Conservation (phyloP, 2,329 filamentous ascomycete genomes). For the Talaromyces sp. region DNA sequence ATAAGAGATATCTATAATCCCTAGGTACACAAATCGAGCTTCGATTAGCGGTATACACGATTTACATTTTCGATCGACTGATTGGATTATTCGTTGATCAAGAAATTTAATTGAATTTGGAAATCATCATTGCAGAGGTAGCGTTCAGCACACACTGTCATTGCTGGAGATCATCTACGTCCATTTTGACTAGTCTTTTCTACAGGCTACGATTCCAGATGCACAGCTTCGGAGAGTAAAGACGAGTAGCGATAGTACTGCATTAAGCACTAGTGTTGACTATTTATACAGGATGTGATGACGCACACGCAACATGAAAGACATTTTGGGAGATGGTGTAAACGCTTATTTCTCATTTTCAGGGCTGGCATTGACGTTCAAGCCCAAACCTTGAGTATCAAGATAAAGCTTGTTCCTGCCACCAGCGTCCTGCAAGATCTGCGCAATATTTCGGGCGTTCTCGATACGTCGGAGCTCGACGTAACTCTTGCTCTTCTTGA, state of each 20-base stretch:
- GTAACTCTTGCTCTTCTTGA: conserved; percentile 99
- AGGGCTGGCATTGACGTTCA: conserved; percentile 65
- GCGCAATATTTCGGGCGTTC: conserved; percentile 87
- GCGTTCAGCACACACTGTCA: too few relatives aligned
- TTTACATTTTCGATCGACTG: too few relatives aligned
- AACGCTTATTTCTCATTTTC: conserved; percentile 18
- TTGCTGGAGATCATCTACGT: too few relatives aligned
- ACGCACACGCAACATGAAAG: conserved; percentile 3
- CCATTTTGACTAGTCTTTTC: too few relatives aligned
- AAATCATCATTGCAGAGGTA: too few relatives aligned
- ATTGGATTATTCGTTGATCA: too few relatives aligned
- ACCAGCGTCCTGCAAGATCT: conserved; percentile 77
- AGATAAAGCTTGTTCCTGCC: conserved; percentile 89
- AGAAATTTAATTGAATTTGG: too few relatives aligned
- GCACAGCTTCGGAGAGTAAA: background rate
- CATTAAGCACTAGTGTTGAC: conserved; percentile 16
- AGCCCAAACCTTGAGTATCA: conserved; percentile 81
- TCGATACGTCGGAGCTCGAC: conserved; percentile 97
- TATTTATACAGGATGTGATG: conserved; percentile 19
- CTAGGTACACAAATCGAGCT: too few relatives aligned
- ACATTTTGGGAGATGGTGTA: conserved; percentile 5
- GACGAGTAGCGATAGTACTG: conserved; percentile 17
- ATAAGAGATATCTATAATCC: background rate
- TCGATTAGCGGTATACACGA: too few relatives aligned
- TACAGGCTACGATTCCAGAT: too few relatives aligned